A percentile compares a stretch with the other conserved stretches of the same genome.
Conservation (phyloP, 441 rosid genomes). For the Brassica balearica region DNA sequence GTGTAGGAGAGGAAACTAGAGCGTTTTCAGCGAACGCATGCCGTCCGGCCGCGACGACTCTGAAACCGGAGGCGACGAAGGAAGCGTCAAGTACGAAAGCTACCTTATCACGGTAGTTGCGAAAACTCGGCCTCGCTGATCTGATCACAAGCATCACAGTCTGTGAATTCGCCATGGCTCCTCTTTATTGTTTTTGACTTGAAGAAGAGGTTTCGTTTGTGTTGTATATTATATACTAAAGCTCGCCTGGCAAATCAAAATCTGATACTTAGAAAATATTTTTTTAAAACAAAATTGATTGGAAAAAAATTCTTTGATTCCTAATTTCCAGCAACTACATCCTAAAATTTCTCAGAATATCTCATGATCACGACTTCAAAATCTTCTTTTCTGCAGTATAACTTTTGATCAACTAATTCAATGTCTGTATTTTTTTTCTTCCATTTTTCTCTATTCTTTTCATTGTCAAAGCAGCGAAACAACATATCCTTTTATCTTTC, state of each 20-base stretch:
- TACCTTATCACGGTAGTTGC: conserved; percentile 66
- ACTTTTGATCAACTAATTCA: too few relatives aligned
- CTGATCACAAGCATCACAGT: conserved; percentile 77
- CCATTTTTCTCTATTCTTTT: too few relatives aligned
- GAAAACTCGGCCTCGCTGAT: conserved; percentile 66
- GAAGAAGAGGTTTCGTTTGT: not conserved
- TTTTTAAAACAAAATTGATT: not conserved
- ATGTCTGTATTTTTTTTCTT: too few relatives aligned
- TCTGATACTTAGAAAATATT: not conserved
- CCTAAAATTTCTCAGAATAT: not conserved
- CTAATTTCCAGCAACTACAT: not conserved
- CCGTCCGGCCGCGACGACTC: conserved; percentile 70
- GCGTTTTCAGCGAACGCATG: conserved; percentile 67
- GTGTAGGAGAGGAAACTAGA: conserved; percentile 57
- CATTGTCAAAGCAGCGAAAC: not conserved
- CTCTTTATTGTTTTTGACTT: not conserved
- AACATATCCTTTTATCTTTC: not conserved
- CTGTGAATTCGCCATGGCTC: conserved; percentile 59
- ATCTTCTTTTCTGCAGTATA: not conserved
- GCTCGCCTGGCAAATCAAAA: not conserved
- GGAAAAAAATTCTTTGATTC: not conserved
- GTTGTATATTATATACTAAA: not conserved
- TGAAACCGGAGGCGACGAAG: conserved; percentile 68
- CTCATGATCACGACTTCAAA: not conserved
- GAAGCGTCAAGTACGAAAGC: conserved; percentile 79